A percentile compares a stretch with the other conserved stretches of the same genome.
These are phyloP conservation scores for Pichia cactophila DNA, from an alignment of 1,139 yeast genomes.

Conservation along the genomic window DNA sequence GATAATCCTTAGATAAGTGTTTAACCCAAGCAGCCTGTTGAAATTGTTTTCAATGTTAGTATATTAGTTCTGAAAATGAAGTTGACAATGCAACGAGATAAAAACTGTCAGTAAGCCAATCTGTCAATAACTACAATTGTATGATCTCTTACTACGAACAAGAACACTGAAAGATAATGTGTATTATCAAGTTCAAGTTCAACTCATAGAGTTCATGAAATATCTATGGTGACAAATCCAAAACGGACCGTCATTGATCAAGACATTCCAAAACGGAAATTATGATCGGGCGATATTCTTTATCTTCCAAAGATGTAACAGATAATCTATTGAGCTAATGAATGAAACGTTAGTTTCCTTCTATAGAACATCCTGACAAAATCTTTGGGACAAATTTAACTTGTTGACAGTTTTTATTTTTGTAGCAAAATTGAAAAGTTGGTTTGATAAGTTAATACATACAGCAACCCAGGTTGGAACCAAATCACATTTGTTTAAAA, in stretches of 20 bases:
- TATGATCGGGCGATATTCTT: conserved; percentile 47
- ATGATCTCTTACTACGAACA: conserved; percentile 73
- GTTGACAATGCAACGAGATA: not conserved
- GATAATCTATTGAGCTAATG: conserved; percentile 41
- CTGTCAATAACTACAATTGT: conserved; percentile 30
- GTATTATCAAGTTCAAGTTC: conserved; percentile 10
- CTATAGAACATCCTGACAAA: conserved; percentile 54
- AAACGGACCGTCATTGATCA: conserved; percentile 22
- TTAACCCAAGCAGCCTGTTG: conserved; percentile 97
- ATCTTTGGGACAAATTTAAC: conserved; percentile 38
- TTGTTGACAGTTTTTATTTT: conserved; percentile 1
- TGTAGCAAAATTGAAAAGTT: not conserved
- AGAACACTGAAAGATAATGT: conserved; percentile 27
- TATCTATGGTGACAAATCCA: conserved; percentile 21
- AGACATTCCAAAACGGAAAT: conserved; percentile 32
- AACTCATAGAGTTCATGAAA: conserved; percentile 14
- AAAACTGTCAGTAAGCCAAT: not conserved
- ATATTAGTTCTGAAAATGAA: conserved; percentile 15
- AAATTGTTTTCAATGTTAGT: conserved; percentile 36
- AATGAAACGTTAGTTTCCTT: not conserved
- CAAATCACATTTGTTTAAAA: conserved; percentile 92
- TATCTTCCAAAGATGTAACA: conserved; percentile 96
- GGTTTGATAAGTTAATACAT: conserved; percentile 40
- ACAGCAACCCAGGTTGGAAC: conserved; percentile 99
- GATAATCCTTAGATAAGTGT: conserved; percentile 82